Percentiles rank a stretch among this genome's conserved stretches.
phyloP scores from a whole-genome alignment of 129 eudicot species.

The Artemisia tridentata region DNA sequence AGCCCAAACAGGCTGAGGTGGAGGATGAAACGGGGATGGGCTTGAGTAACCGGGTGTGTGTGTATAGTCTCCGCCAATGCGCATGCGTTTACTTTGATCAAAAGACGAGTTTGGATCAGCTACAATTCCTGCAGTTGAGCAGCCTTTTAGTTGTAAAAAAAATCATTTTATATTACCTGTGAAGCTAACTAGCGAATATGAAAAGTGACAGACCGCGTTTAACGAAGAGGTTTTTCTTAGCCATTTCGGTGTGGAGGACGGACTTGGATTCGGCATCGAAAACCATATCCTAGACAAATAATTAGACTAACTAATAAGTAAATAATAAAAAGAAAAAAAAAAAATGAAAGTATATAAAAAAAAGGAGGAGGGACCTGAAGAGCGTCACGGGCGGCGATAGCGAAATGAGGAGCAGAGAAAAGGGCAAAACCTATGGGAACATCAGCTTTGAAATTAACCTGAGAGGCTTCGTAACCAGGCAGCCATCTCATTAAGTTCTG shows the following conservation, averaged over 20 bases:
- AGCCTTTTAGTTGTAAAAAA: background rate
- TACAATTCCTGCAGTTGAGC: conserved; percentile 58
- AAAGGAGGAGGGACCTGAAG: conserved; percentile 94
- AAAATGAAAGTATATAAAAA: background rate
- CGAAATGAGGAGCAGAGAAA: conserved; percentile 70
- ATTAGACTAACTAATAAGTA: no score
- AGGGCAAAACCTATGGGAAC: conserved; percentile 93
- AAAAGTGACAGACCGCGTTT: conserved; percentile 57
- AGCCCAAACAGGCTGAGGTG: conserved; percentile 91
- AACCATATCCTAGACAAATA: conserved; percentile 53
- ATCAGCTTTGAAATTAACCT: conserved; percentile 84
- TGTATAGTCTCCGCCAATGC: conserved; percentile 91
- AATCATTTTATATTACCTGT: no score
- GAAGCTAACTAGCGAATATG: no score
- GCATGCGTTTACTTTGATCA: conserved; percentile 93
- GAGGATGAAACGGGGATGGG: conserved; percentile 93
- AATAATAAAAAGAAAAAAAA: background rate
- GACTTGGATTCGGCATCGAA: conserved; percentile 88
- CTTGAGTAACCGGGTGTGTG: conserved; percentile 73
- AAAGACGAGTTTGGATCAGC: conserved; percentile 81
- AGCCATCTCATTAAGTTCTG: conserved; percentile 86
- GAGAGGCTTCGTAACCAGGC: conserved; percentile 97
- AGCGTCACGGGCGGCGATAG: conserved; percentile 82
- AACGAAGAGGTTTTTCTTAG: conserved; percentile 90
- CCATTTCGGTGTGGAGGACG: conserved; percentile 89